A percentile compares a stretch with the other conserved stretches of the same genome.
Conservation (phyloP, 2,329 filamentous ascomycete species). For the Aspergillus cejpii region DNA sequence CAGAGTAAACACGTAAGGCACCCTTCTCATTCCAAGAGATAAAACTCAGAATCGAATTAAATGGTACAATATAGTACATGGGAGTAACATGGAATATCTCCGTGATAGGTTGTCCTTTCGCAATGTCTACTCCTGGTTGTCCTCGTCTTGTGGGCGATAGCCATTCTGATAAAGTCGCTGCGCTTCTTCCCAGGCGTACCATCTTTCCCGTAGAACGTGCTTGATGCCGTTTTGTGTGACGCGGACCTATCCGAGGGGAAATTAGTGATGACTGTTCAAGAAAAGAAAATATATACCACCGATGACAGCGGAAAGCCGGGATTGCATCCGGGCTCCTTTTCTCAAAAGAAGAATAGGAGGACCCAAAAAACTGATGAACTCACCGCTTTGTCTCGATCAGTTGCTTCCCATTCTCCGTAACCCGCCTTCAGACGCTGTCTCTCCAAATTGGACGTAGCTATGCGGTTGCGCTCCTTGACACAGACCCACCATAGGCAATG, state of each 20-base stretch:
- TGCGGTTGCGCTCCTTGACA: conserved; percentile 79
- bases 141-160: conserved; percentile 32
- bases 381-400: conserved; percentile 60
- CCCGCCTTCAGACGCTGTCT: conserved; percentile 60
- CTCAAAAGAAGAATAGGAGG: too few species aligned
- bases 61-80: neutral
- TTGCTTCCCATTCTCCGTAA: conserved; percentile 65
- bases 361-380: conserved; percentile 28
- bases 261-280: conserved; percentile 2
- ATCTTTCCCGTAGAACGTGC: conserved; percentile 78
- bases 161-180: conserved; percentile 33
- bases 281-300: neutral
- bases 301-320: neutral
- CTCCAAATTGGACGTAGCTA: conserved; percentile 70
- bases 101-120: neutral
- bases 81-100: neutral
- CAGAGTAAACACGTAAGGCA: too few species aligned
- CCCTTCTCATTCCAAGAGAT: neutral
- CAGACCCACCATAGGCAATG: conserved; percentile 94
- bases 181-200: conserved; percentile 64
- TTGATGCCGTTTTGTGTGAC: conserved; percentile 76
- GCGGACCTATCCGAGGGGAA: conserved; percentile 54
- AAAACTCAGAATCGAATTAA: neutral
- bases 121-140: conserved; percentile 6
- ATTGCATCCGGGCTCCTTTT: too few species aligned